These are phyloP conservation scores for Zygotorulaspora mrakii DNA, from an alignment of 1,139 yeast species.

Conservation along the genomic window DNA sequence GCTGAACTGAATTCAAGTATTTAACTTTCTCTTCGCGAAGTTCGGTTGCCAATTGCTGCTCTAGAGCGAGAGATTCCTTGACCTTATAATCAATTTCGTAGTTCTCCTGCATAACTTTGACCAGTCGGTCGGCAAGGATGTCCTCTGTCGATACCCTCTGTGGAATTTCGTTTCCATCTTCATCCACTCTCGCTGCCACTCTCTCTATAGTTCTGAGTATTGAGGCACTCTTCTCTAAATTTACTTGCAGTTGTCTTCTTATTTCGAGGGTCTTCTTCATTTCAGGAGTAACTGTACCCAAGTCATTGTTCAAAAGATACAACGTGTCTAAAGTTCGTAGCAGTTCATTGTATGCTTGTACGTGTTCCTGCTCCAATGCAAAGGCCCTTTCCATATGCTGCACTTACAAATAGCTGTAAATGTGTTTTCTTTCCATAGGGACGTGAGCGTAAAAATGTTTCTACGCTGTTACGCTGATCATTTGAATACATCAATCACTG, in stretches of 20 bases:
- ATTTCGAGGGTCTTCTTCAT: constrained; percentile 19
- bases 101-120: constrained; percentile 12
- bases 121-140: constrained; percentile 9
- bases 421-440: not conserved
- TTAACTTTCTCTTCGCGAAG: constrained; percentile 8
- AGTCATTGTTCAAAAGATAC: constrained; percentile 21
- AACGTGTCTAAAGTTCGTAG: constrained; percentile 26
- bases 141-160: constrained; percentile 15
- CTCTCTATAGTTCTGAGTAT: constrained; percentile 22
- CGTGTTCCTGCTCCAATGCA: constrained; percentile 29
- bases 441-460: not conserved
- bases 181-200: no score
- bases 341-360: constrained; percentile 23
- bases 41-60: constrained; percentile 2
- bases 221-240: constrained; percentile 29
- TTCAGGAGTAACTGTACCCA: constrained; percentile 11
- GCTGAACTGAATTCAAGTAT: no score
- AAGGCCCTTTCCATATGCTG: constrained; percentile 16
- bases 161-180: no score
- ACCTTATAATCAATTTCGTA: constrained; percentile 12
- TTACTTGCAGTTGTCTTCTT: constrained; percentile 26
- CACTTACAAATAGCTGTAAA: not conserved
- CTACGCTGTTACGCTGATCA: no score
- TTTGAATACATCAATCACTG: not conserved
- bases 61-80: constrained; percentile 5